Evolutionary conservation across 768 basidiomycete genomes (phyloP), one percentile per base, ranked within the genome.

Genomic region (Boletus subparvulus): DNA sequence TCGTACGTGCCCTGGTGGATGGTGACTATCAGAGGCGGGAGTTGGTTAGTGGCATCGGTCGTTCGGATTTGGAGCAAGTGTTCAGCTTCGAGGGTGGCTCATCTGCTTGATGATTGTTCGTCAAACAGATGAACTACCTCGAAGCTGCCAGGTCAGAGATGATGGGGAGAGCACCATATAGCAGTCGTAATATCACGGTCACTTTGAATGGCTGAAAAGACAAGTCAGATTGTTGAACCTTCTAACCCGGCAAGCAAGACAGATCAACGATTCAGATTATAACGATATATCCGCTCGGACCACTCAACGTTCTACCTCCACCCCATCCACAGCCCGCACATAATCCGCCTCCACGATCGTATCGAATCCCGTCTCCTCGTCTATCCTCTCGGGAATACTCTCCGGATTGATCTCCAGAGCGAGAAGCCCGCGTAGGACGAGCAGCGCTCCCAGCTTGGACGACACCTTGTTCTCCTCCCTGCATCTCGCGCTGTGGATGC

Each of bases 371-470:
- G 68, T 55, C 24, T 53, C 52, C 16, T 64, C 70, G 14, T 68
- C 64, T 16, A 58, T 59, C 57, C 73, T 71, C 35, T 63, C 54
- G 3, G 77, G 74, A 53, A 83, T 72, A 42, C 59, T 66, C 35
- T 77, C 67, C 6, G 70, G 61, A 55, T 79, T 67, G 54, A 79
- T 74, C 32, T 74, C 65, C 32, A 77, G 60, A 36, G 74, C 80
- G 17, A 92, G 79, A 14, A 93, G 69, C 17, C 80, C 79, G 43
- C 81, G 81, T 8, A 93, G 72, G 39, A 93, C 73, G 28, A 92
- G 70, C 28, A 78, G 68, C 1, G 91, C 90, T n/a, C 92, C 92
- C 8, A 80, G 53, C 67, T 94, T 94, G 12, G 87, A 90, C 16
- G 77, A 79, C 4, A 93, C 83, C n/a, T 77, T 69, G 71, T 92